Evolutionary conservation across 1,284 basidiomycete genomes (phyloP).

Genomic region (Butyriboletus pseudospeciosus): DNA sequence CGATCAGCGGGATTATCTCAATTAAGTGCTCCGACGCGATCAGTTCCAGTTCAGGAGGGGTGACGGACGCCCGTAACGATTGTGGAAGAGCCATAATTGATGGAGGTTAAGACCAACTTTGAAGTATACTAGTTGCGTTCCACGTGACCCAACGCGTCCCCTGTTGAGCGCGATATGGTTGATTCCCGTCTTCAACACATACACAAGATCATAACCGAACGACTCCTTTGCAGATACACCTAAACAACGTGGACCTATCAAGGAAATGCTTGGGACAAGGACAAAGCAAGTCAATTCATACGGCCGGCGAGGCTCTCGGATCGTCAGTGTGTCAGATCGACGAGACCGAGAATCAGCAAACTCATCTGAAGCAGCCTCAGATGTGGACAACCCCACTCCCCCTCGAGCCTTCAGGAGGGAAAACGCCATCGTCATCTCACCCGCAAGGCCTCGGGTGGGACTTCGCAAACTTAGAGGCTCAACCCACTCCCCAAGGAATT

Average conservation of each 20-base stretch:
- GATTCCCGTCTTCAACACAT: neutral
- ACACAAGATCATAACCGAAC: neutral
- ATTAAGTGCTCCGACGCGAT: slow-evolving; percentile 79
- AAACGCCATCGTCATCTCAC: slow-evolving; percentile 25
- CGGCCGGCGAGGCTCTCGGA: slow-evolving; percentile 60
- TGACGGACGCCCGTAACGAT: slow-evolving; percentile 58
- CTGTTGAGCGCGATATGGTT: slow-evolving; percentile 5
- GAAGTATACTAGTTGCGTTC: neutral
- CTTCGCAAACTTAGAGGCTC: slow-evolving; percentile 12
- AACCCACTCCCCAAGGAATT: slow-evolving; percentile 15
- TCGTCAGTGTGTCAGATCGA: slow-evolving; percentile 49
- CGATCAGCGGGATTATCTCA: slow-evolving; percentile 78
- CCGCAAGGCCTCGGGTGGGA: slow-evolving; percentile 13
- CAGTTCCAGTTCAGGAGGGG: slow-evolving; percentile 80
- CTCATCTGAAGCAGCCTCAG: slow-evolving; percentile 16
- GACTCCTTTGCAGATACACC: neutral
- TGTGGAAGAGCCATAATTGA: slow-evolving; percentile 57
- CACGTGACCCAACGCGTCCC: slow-evolving; percentile 27
- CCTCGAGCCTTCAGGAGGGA: slow-evolving; percentile 20
- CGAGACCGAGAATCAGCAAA: slow-evolving; percentile 24
- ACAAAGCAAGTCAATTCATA: slow-evolving; percentile 71
- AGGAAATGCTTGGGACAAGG: slow-evolving; percentile 46
- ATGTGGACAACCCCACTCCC: slow-evolving; percentile 2
- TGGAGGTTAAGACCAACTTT: neutral
- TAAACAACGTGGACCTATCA: neutral